phyloP scores from a whole-genome alignment of 441 rosid genomes.

The Populus hybrid region DNA sequence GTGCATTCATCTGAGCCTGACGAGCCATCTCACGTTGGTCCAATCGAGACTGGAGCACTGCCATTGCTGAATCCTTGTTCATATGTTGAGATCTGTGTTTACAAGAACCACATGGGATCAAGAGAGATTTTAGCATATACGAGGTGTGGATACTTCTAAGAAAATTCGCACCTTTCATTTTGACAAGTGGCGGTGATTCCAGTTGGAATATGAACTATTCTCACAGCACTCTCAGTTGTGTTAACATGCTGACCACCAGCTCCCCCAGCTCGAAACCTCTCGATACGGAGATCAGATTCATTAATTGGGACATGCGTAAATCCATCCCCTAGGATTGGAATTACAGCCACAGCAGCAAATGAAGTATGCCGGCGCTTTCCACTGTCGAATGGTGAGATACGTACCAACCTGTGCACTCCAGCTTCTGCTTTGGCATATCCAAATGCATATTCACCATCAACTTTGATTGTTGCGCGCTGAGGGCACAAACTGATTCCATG shows the following conservation, averaged over 20 bases:
- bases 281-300: constrained; percentile 90
- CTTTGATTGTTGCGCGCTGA: constrained; percentile 95
- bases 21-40: constrained; percentile 93
- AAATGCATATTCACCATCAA: constrained; percentile 86
- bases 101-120: not conserved
- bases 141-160: not conserved
- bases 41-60: constrained; percentile 88
- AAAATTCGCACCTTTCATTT: constrained; percentile 66
- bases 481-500: constrained; percentile 14
- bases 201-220: constrained; percentile 88
- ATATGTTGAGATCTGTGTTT: constrained; percentile 74
- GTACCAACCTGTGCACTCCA: constrained; percentile 94
- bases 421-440: constrained; percentile 98
- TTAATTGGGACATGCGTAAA: constrained; percentile 77
- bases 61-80: constrained; percentile 97
- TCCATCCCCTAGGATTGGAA: constrained; percentile 79
- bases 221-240: constrained; percentile 96
- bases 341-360: constrained; percentile 97
- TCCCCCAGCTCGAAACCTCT: constrained; percentile 89
- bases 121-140: not conserved
- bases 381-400: constrained; percentile 92
- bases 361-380: constrained; percentile 92
- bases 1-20: constrained; percentile 84
- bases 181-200: constrained; percentile 87
- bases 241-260: constrained; percentile 91